Conservation (phyloP, 768 basidiomycete genomes). For the Xerocomellus dryophilus region DNA sequence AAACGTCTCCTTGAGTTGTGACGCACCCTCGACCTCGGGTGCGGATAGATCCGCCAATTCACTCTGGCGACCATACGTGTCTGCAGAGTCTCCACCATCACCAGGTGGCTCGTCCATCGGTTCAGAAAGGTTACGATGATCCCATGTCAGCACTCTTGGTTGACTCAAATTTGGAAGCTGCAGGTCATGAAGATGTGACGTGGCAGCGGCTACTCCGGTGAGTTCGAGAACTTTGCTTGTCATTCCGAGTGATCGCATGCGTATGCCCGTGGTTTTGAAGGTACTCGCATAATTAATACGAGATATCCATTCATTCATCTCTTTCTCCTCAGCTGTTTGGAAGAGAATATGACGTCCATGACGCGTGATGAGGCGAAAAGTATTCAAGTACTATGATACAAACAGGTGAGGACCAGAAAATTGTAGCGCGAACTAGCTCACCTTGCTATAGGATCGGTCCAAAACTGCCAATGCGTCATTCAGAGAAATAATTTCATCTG, state of each 20-base stretch:
- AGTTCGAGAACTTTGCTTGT: slow-evolving; percentile 67
- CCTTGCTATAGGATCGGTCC: slow-evolving; percentile 77
- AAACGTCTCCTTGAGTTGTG: slow-evolving; percentile 78
- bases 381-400: slow-evolving; percentile 49
- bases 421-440: slow-evolving; percentile 30
- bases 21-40: slow-evolving; percentile 57
- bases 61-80: slow-evolving; percentile 24
- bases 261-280: slow-evolving; percentile 81
- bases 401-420: slow-evolving; percentile 3
- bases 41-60: slow-evolving; percentile 37
- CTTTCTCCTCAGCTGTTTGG: slow-evolving; percentile 63
- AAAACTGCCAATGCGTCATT: slow-evolving; percentile 76
- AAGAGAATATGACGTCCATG: slow-evolving; percentile 82
- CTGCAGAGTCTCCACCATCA: slow-evolving; percentile 30
- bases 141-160: slow-evolving; percentile 39
- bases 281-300: slow-evolving; percentile 91
- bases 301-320: slow-evolving; percentile 88
- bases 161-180: slow-evolving; percentile 35
- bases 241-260: slow-evolving; percentile 74
- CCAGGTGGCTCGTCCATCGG: slow-evolving; percentile 36
- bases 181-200: slow-evolving; percentile 74
- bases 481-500: slow-evolving; percentile 83
- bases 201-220: slow-evolving; percentile 82
- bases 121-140: slow-evolving; percentile 38
- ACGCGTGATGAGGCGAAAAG: slow-evolving; percentile 74